These are phyloP conservation scores for Candida sp. DNA, from an alignment of 1,139 yeast species.

Conservation along the genomic window DNA sequence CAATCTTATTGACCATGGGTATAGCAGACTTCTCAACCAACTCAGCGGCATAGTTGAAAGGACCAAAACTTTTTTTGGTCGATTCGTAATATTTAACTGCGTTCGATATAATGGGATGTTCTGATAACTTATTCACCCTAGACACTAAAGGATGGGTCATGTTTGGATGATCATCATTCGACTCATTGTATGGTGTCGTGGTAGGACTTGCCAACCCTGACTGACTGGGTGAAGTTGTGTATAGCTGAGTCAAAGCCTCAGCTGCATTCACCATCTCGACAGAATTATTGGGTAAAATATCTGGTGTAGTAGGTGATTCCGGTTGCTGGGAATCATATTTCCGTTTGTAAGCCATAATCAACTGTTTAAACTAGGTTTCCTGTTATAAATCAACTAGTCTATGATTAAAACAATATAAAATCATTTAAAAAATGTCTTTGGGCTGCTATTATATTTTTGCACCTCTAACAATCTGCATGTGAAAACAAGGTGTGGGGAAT, in stretches of 20 bases:
- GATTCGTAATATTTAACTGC: slow-evolving; percentile 60
- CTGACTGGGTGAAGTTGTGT: slow-evolving; percentile 15
- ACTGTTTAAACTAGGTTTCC: neutral
- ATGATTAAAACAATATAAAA: too few relatives aligned
- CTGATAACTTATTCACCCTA: slow-evolving; percentile 41
- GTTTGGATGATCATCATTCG: neutral
- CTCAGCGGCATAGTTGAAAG: slow-evolving; percentile 66
- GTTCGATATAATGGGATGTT: slow-evolving; percentile 50
- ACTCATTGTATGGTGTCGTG: neutral
- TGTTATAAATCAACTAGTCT: too few relatives aligned
- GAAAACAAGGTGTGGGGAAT: neutral
- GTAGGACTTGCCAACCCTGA: slow-evolving; percentile 6
- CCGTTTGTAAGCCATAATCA: slow-evolving; percentile 1
- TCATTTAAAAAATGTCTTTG: neutral
- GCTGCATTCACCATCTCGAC: slow-evolving; percentile 33
- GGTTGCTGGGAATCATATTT: slow-evolving; percentile 4
- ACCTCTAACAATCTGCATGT: neutral
- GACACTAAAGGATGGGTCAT: slow-evolving; percentile 39
- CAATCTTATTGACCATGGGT: slow-evolving; percentile 54
- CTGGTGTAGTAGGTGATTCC: neutral
- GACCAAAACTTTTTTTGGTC: slow-evolving; percentile 51
- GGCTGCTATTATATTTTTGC: neutral
- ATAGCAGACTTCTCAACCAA: slow-evolving; percentile 61
- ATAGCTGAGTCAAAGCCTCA: slow-evolving; percentile 38
- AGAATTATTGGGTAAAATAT: neutral